Percentiles rank a stretch among this genome's conserved stretches.
Conservation (phyloP, 1,284 basidiomycete species). For the Cryptococcus sp. region DNA sequence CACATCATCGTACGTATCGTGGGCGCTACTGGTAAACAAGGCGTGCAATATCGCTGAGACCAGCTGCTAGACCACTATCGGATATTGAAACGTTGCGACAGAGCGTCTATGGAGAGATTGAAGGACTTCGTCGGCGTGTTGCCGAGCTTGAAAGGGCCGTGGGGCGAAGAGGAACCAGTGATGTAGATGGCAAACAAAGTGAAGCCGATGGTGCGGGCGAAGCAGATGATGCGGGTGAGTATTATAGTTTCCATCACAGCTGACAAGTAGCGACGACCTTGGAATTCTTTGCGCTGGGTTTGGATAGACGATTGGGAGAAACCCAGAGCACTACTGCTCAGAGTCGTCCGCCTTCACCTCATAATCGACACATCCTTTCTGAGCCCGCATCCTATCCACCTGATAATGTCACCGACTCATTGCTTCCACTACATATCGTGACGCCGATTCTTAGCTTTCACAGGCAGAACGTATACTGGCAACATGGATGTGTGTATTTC, state of each 20-base stretch:
- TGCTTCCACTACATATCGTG: slow-evolving; percentile 19
- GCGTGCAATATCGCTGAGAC: neutral
- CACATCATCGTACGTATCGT: neutral
- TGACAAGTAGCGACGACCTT: slow-evolving; percentile 22
- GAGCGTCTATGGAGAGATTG: slow-evolving; percentile 7
- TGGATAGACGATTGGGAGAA: slow-evolving; percentile 20
- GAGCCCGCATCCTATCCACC: slow-evolving; percentile 8
- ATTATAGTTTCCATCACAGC: neutral
- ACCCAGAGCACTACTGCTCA: neutral
- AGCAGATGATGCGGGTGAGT: slow-evolving; percentile 19
- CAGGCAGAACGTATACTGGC: slow-evolving; percentile 20
- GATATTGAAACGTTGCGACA: slow-evolving; percentile 11
- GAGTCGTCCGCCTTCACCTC: neutral
- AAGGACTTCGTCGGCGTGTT: slow-evolving; percentile 9
- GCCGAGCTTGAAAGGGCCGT: slow-evolving; percentile 3
- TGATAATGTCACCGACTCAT: slow-evolving; percentile 17
- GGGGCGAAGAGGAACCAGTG: neutral
- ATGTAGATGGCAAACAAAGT: neutral
- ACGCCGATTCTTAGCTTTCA: slow-evolving; percentile 19
- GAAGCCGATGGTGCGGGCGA: slow-evolving; percentile 1
- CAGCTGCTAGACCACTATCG: neutral
- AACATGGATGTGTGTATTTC: slow-evolving; percentile 28
- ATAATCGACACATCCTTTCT: slow-evolving; percentile 8
- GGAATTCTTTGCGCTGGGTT: slow-evolving; percentile 27
- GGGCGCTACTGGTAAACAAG: neutral